A percentile compares a stretch with the other conserved stretches of the same genome.
Evolutionary conservation across 306 rosid species (phyloP).

Genomic region (Quercus variabilis): DNA sequence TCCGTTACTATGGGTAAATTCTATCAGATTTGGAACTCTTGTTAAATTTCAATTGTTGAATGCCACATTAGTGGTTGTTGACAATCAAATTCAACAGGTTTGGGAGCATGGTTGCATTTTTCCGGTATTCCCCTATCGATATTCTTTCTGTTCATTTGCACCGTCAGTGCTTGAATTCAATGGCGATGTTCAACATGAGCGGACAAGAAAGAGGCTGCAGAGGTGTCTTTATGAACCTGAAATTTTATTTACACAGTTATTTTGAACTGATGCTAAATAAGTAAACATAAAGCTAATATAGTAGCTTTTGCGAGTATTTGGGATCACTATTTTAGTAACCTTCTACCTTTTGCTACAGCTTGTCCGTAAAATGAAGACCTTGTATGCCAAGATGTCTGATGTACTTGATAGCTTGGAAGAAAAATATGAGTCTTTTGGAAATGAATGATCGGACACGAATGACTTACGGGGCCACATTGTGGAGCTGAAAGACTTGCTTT

Average conservation of each 20-base stretch:
- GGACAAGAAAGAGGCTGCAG: conserved; percentile 70
- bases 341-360: conserved; percentile 42
- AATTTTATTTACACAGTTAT: conserved; percentile 14
- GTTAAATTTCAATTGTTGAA: neutral
- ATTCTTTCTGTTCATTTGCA: conserved; percentile 77
- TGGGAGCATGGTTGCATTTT: conserved; percentile 92
- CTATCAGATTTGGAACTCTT: conserved; percentile 4
- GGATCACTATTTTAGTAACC: conserved; percentile 10
- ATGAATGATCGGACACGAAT: conserved; percentile 38
- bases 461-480: conserved; percentile 52
- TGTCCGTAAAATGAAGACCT: conserved; percentile 60
- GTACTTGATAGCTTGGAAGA: conserved; percentile 62
- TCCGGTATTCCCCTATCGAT: conserved; percentile 87
- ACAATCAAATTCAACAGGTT: conserved; percentile 53
- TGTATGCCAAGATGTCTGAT: conserved; percentile 70
- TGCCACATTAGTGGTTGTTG: conserved; percentile 16
- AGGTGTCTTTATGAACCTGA: conserved; percentile 57
- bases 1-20: conserved; percentile 88
- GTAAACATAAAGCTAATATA: neutral
- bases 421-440: conserved; percentile 37
- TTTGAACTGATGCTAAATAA: conserved; percentile 11
- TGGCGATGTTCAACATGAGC: conserved; percentile 61
- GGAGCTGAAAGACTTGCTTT: conserved; percentile 65
- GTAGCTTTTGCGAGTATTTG: conserved; percentile 3
- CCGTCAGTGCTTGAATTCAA: conserved; percentile 75